Evolutionary conservation across 139 green algal species (phyloP).

Genomic region (Micromonas pusilla): DNA sequence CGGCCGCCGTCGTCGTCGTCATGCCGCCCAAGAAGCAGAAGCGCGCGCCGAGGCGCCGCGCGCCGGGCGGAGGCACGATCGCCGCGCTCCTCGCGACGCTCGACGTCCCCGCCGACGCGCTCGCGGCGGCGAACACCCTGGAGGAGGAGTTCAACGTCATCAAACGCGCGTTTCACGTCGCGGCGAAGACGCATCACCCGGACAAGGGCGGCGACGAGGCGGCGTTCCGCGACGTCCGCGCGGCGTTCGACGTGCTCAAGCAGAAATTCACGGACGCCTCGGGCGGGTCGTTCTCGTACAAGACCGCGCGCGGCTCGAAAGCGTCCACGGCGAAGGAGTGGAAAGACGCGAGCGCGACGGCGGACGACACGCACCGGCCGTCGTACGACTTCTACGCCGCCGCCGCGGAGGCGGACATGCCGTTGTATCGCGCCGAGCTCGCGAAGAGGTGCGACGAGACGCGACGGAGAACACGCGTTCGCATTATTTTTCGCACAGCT

Average conservation of each 20-base stretch:
- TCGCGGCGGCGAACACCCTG: background rate
- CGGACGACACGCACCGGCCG: background rate
- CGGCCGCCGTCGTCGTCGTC: too few species aligned
- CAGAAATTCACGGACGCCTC: background rate
- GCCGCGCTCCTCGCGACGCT: background rate
- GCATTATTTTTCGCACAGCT: too few species aligned
- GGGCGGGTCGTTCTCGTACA: background rate
- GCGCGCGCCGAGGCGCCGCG: too few species aligned
- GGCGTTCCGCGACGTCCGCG: constrained; percentile 18
- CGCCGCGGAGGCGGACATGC: constrained; percentile 16
- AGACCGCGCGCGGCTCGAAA: background rate
- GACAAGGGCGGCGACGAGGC: constrained; percentile 29
- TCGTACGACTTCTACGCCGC: constrained; percentile 35
- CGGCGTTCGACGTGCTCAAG: constrained; percentile 26
- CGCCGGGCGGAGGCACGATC: background rate
- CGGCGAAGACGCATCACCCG: background rate
- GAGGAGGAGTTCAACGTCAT: constrained; percentile 12
- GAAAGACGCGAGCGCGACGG: background rate
- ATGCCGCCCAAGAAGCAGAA: background rate
- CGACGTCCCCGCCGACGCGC: background rate
- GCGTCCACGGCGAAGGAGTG: background rate
- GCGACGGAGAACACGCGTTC: too few species aligned
- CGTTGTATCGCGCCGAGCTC: constrained; percentile 36
- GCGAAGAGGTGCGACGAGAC: too few species aligned
- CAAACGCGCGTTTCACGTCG: background rate